Percentiles rank a stretch among this genome's conserved stretches.
These are phyloP conservation scores for Ocimum tenuiflorum DNA, from an alignment of 257 asterid genomes.

Conservation along the genomic window DNA sequence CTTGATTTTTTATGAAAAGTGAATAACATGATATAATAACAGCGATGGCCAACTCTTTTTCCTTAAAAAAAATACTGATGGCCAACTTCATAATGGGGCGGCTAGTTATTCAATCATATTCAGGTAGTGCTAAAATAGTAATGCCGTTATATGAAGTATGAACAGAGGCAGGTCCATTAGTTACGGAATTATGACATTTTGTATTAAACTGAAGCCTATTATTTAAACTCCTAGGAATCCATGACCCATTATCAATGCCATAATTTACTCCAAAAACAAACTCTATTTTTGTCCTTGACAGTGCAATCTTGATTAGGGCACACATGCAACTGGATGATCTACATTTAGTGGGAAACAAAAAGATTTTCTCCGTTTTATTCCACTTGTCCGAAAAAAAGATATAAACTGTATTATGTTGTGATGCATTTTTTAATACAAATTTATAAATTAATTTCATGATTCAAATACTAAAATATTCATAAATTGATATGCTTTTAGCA, in stretches of 20 bases:
- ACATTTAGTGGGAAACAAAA: slow-evolving; percentile 28
- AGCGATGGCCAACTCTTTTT: no score
- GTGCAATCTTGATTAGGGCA: slow-evolving; percentile 25
- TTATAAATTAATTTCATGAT: no score
- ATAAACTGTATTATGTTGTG: no score
- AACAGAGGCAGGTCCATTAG: neutral
- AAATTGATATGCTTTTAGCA: neutral
- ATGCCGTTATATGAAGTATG: slow-evolving; percentile 13
- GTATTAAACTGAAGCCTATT: neutral
- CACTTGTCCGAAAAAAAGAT: no score
- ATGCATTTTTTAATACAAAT: neutral
- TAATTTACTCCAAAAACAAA: slow-evolving; percentile 24
- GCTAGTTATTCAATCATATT: slow-evolving; percentile 9
- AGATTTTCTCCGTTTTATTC: slow-evolving; percentile 19
- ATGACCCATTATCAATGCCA: slow-evolving; percentile 36
- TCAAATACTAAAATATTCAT: no score
- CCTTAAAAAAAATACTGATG: no score
- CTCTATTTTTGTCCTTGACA: neutral
- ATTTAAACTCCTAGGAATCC: neutral
- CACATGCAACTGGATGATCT: slow-evolving; percentile 1
- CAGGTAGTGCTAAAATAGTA: slow-evolving; percentile 1
- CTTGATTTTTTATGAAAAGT: no score
- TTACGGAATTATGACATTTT: neutral
- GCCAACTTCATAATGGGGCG: slow-evolving; percentile 23
- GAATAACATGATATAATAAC: neutral